Conservation (phyloP, 345 rosid genomes). For the Salix purpurea region DNA sequence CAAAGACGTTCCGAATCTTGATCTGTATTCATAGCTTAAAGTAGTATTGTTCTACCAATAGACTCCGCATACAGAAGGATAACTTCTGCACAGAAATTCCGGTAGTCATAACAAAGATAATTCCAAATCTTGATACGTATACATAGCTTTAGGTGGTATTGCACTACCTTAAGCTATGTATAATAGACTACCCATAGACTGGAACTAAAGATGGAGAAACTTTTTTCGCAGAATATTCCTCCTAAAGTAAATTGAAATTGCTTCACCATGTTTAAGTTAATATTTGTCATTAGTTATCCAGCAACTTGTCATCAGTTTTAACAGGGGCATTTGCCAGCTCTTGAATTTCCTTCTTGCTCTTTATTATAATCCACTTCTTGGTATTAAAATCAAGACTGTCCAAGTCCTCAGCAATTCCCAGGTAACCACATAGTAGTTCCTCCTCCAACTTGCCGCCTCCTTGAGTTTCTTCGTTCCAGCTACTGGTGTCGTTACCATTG, state of each 20-base stretch:
- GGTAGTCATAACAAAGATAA: not conserved
- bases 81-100: not conserved
- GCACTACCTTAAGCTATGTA: not conserved
- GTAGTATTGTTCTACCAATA: not conserved
- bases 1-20: not conserved
- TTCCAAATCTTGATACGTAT: not conserved
- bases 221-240: not conserved
- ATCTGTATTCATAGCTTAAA: not conserved
- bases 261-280: not conserved
- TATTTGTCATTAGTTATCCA: not conserved
- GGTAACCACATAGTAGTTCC: conserved; percentile 40
- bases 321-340: conserved; percentile 61
- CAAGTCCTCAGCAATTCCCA: conserved; percentile 55
- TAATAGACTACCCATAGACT: not conserved
- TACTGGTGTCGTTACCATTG: conserved; percentile 3
- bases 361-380: conserved; percentile 36
- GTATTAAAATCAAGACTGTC: conserved; percentile 47
- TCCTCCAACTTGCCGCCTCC: conserved; percentile 41
- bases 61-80: no score
- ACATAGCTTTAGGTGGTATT: not conserved
- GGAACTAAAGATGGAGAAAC: not conserved
- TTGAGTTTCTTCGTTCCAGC: conserved; percentile 5
- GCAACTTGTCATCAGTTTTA: conserved; percentile 28
- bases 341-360: conserved; percentile 52
- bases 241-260: not conserved